Conservation (phyloP, 2,329 filamentous ascomycete species). For the Raffaelea ambrosiae region DNA sequence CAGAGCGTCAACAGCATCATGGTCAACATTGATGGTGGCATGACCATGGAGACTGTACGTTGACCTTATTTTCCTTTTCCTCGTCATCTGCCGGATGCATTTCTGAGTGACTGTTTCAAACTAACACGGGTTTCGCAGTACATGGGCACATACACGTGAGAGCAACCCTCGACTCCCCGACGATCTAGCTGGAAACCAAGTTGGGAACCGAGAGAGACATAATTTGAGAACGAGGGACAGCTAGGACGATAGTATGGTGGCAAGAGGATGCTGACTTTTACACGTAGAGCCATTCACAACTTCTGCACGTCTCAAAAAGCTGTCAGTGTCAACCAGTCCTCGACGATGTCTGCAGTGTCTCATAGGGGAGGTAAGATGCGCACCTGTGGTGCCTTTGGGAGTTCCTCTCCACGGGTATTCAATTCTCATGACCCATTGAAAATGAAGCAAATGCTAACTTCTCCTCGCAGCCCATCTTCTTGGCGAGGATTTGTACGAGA, state of each 20-base stretch:
- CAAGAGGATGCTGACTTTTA: conserved; percentile 2
- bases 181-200: no score
- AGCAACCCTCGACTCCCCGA: conserved; percentile 9
- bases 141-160: conserved; percentile 91
- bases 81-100: neutral
- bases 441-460: no score
- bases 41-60: conserved; percentile 80
- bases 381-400: neutral
- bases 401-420: neutral
- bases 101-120: neutral
- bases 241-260: no score
- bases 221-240: no score
- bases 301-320: conserved; percentile 98
- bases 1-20: conserved; percentile 87
- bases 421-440: no score
- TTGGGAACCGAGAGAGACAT: no score
- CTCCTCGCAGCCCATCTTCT: conserved; percentile 67
- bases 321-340: conserved; percentile 45
- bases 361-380: conserved; percentile 60
- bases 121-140: conserved; percentile 42
- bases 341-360: conserved; percentile 33
- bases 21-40: conserved; percentile 80
- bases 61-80: neutral
- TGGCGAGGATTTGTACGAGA: conserved; percentile 91
- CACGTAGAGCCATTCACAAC: conserved; percentile 77